Evolutionary conservation across 108 stramenopile species (phyloP).

Genomic region (Nannochloropsis salina): DNA sequence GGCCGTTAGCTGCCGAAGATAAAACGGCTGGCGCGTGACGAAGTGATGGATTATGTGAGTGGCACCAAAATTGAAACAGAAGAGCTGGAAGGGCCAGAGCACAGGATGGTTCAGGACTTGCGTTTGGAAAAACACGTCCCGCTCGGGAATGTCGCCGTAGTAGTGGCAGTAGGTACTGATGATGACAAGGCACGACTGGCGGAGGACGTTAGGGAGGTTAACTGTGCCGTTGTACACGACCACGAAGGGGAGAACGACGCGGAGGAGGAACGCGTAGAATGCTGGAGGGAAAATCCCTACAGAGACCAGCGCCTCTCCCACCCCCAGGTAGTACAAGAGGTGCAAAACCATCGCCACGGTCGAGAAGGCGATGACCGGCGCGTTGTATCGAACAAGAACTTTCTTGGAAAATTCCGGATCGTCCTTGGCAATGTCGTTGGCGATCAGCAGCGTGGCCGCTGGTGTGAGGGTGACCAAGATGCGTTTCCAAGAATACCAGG

Average conservation of each 20-base stretch:
- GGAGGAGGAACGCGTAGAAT: background rate
- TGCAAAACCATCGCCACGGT: background rate
- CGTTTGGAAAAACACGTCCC: slow-evolving; percentile 18
- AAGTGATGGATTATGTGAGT: background rate
- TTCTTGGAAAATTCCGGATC: background rate
- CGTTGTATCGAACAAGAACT: background rate
- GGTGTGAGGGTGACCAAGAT: background rate
- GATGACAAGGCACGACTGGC: background rate
- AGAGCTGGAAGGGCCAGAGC: background rate
- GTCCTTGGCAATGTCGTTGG: background rate
- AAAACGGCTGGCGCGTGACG: slow-evolving; percentile 13
- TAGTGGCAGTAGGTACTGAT: background rate
- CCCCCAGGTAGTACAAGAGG: background rate
- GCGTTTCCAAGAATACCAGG: background rate
- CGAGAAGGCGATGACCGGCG: background rate
- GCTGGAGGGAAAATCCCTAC: background rate
- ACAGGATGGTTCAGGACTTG: background rate
- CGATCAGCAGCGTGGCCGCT: background rate
- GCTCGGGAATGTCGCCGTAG: background rate
- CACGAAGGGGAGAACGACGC: background rate
- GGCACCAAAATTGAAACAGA: slow-evolving; percentile 3
- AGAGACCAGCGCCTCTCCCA: background rate
- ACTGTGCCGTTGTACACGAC: background rate
- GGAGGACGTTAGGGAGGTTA: background rate
- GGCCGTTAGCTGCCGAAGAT: background rate